phyloP scores from a whole-genome alignment of 805 yeast genomes.

The Saccharomycopsis olivae region DNA sequence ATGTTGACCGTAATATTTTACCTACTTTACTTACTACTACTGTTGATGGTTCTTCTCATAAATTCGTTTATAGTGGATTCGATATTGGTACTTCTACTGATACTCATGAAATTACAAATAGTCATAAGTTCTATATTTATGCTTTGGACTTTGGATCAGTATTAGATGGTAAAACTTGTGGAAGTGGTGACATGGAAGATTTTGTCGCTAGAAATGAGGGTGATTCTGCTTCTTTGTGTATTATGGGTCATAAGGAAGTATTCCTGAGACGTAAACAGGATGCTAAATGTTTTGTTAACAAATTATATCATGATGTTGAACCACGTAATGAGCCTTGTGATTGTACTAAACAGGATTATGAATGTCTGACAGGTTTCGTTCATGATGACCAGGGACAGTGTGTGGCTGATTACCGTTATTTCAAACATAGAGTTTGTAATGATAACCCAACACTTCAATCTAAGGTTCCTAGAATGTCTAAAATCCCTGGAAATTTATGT shows the following conservation, averaged over 20 bases:
- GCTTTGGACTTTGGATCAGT: constrained; percentile 48
- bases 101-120: constrained; percentile 3
- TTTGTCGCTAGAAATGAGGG: constrained; percentile 41
- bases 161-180: constrained; percentile 34
- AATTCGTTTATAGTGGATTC: constrained; percentile 43
- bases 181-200: constrained; percentile 49
- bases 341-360: constrained; percentile 59
- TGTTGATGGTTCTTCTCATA: constrained; percentile 58
- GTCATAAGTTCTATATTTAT: constrained; percentile 19
- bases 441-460: constrained; percentile 20
- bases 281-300: constrained; percentile 51
- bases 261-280: constrained; percentile 53
- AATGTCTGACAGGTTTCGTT: constrained; percentile 50
- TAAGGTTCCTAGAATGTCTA: constrained; percentile 16
- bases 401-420: constrained; percentile 27
- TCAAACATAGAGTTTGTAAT: constrained; percentile 21
- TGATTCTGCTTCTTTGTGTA: constrained; percentile 34
- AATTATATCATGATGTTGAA: constrained; percentile 35
- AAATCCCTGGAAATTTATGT: constrained; percentile 38
- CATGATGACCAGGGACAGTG: constrained; percentile 32
- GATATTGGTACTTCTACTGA: constrained; percentile 19
- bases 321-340: constrained; percentile 45
- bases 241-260: constrained; percentile 58
- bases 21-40: constrained; percentile 43
- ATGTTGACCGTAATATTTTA: constrained; percentile 33